Conservation (phyloP, 169 alveolate species). For the Plasmodium yoelii region DNA sequence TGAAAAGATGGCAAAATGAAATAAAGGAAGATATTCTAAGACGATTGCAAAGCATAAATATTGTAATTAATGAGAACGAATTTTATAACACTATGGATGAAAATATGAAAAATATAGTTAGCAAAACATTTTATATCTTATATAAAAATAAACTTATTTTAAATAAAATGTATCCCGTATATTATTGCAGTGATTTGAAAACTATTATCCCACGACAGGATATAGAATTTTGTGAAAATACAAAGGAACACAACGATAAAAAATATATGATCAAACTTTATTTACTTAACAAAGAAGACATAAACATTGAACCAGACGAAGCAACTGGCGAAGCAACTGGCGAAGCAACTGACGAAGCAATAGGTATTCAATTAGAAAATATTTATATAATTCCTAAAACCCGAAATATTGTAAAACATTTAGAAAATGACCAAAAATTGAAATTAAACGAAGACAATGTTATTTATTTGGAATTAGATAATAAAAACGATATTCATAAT, state of each 20-base stretch:
- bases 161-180: constrained; percentile 44
- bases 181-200: constrained; percentile 32
- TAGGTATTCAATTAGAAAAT: background rate
- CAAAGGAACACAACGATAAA: background rate
- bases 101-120: constrained; percentile 4
- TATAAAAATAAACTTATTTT: constrained; percentile 32
- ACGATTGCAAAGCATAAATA: constrained; percentile 35
- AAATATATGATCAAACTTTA: constrained; percentile 3
- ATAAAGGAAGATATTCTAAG: constrained; percentile 16
- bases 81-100: constrained; percentile 43
- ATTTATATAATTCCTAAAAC: background rate
- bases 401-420: constrained; percentile 19
- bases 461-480: constrained; percentile 11
- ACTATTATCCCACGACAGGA: constrained; percentile 30
- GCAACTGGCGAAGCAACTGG: no score
- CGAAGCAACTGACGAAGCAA: no score
- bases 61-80: constrained; percentile 7
- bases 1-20: constrained; percentile 27
- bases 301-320: background rate
- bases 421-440: background rate
- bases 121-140: constrained; percentile 5
- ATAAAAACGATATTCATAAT: constrained; percentile 4
- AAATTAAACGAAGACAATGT: background rate
- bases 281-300: background rate
- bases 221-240: constrained; percentile 22